Conservation (phyloP, 164 flowering plant genomes). For the Aristolochia contorta region DNA sequence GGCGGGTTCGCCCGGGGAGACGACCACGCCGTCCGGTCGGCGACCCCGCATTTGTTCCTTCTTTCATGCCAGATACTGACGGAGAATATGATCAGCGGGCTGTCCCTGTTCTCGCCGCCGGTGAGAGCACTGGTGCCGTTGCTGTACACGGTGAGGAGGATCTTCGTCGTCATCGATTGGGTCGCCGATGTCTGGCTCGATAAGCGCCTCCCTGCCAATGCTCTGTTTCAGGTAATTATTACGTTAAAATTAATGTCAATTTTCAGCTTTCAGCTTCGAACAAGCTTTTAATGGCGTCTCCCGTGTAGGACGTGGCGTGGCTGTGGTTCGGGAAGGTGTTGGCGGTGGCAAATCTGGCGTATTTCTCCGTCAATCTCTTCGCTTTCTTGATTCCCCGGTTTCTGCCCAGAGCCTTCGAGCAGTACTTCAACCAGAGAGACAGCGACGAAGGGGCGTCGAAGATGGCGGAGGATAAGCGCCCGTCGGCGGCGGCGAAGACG, state of each 20-base stretch:
- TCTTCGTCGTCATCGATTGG: slow-evolving; percentile 79
- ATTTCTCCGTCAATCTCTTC: slow-evolving; percentile 65
- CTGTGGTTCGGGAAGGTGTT: slow-evolving; percentile 67
- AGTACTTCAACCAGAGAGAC: slow-evolving; percentile 57
- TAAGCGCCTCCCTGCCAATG: slow-evolving; percentile 60
- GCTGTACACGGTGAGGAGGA: slow-evolving; percentile 68
- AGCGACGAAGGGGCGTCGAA: slow-evolving; percentile 36
- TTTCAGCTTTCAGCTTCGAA: too few relatives aligned
- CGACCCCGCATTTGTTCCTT: slow-evolving; percentile 79
- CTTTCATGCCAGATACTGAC: slow-evolving; percentile 85
- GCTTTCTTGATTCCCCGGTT: slow-evolving; percentile 69
- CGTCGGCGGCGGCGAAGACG: slow-evolving; percentile 11
- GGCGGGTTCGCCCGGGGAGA: slow-evolving; percentile 96
- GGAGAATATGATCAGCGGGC: slow-evolving; percentile 69
- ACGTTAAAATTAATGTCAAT: neutral
- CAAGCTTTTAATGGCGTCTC: neutral
- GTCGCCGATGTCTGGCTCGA: slow-evolving; percentile 60
- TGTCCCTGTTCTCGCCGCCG: slow-evolving; percentile 83
- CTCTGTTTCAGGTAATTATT: slow-evolving; percentile 36
- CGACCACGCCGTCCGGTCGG: slow-evolving; percentile 69
- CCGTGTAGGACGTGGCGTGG: slow-evolving; percentile 58
- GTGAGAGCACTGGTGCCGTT: slow-evolving; percentile 80
- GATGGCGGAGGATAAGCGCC: slow-evolving; percentile 43
- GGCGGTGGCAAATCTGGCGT: slow-evolving; percentile 46
- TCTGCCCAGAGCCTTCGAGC: slow-evolving; percentile 78